A percentile compares a stretch with the other conserved stretches of the same genome.
Evolutionary conservation across 179 eudicot species (phyloP).

Genomic region (Pouteria campechiana): DNA sequence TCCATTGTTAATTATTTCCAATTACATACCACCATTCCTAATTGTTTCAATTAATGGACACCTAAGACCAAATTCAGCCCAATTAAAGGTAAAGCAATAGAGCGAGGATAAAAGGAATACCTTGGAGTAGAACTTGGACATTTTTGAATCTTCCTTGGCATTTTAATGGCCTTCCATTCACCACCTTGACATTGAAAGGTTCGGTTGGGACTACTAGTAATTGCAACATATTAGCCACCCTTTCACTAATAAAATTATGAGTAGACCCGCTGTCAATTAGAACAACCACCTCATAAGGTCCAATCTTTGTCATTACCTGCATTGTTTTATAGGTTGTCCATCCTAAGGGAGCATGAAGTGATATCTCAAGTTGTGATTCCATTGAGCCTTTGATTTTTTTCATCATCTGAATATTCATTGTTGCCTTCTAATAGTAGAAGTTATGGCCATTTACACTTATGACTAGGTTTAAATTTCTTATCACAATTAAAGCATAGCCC

Average conservation of each 20-base stretch:
- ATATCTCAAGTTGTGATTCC: background rate
- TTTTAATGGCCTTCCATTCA: no score
- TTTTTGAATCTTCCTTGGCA: background rate
- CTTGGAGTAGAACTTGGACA: background rate
- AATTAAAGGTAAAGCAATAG: background rate
- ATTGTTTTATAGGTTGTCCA: background rate
- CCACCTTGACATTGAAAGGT: background rate
- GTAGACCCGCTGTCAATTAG: no score
- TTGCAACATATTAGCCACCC: background rate
- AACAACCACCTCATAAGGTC: background rate
- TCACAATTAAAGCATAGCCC: background rate
- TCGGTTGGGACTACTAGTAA: background rate
- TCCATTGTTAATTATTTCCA: slow-evolving; percentile 1
- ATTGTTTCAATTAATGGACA: slow-evolving; percentile 1
- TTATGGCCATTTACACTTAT: no score
- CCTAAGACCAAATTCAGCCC: background rate
- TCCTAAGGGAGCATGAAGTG: background rate
- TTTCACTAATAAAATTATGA: no score
- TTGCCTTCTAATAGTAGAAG: background rate
- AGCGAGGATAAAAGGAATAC: background rate
- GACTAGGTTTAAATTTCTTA: background rate
- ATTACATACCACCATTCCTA: background rate
- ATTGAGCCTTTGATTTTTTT: no score
- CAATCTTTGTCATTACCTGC: background rate
- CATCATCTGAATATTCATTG: background rate